Conservation (phyloP, 345 rosid species). For the Gossypium ekmanianum region DNA sequence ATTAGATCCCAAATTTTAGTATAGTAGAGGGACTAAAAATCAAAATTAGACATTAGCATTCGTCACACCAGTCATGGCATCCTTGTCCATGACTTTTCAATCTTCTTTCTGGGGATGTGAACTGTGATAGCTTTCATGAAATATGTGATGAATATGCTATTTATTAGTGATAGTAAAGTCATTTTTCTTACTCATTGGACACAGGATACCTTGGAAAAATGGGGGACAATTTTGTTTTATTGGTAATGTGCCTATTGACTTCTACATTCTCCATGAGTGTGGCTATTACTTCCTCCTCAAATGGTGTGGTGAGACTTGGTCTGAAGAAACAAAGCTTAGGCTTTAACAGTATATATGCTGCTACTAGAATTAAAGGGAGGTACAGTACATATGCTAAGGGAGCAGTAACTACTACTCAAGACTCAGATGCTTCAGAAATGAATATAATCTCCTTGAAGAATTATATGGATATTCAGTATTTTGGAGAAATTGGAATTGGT, state of each 20-base stretch:
- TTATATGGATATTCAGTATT: slow-evolving; percentile 67
- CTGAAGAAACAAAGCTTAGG: slow-evolving; percentile 62
- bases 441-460: slow-evolving; percentile 53
- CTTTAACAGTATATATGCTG: slow-evolving; percentile 28
- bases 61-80: no score
- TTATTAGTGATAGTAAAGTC: neutral
- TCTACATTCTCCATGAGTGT: slow-evolving; percentile 25
- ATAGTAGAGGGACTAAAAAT: no score
- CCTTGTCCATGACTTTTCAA: neutral
- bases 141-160: neutral
- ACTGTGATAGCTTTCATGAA: neutral
- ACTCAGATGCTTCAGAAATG: slow-evolving; percentile 18
- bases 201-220: slow-evolving; percentile 14
- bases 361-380: slow-evolving; percentile 32
- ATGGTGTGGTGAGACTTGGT: slow-evolving; percentile 50
- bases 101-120: neutral
- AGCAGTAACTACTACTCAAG: slow-evolving; percentile 1
- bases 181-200: neutral
- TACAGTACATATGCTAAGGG: slow-evolving; percentile 14
- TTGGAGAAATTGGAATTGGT: slow-evolving; percentile 69
- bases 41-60: neutral
- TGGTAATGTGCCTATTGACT: slow-evolving; percentile 40
- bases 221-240: slow-evolving; percentile 28
- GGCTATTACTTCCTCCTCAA: slow-evolving; percentile 41
- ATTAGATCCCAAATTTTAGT: no score